Evolutionary conservation across 208 protist genomes (phyloP), one percentile per base, ranked within the genome.

Genomic region (Wallacemonas sp.): DNA sequence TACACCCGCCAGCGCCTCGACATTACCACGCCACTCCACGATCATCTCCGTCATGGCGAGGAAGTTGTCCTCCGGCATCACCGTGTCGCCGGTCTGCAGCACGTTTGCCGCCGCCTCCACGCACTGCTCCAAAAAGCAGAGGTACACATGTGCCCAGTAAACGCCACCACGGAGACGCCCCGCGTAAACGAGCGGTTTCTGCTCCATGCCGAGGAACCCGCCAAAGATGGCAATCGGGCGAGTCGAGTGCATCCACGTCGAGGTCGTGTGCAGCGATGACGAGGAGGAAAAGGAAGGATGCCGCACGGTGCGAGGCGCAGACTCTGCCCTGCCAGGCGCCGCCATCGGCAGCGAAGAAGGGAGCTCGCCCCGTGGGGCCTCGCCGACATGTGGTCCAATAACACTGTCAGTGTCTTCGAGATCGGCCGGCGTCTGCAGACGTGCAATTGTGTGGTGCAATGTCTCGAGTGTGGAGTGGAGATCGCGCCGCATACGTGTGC

Each of bases 41-140:
- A 89, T 66, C 49, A 83, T 76, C 26, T 81, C 62, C 33, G 59
- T 71, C 14, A 89, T 73, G 14, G 77, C 58, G 12, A 79, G 70
- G 55, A 82, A 85, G 53, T 83, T 89, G 31, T 75, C 72, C 24
- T 61, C 72, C 30, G 46, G 70, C 55, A 85, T 72, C 26, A 14
- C 26, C 9, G 41, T 9, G 9, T 34, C 41, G n/a, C 41, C 51
- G 26, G 76, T 73, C 47, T 62, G 77, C 15, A 88, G 27, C 0
- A 88, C 45, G 9, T 62, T 55, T 27, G 62, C 66, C 31, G 79
- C 58, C 17, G 33, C 55, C 60, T 82, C 66, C 2, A 88, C 64
- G 56, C 73, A 75, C 42, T 79, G 64, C 27, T 66, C 67, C 11
- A 88, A 27, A 12, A 88, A 56, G 36, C 72, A 45, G 44, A 84